Evolutionary conservation across 23 red algal species (phyloP), one percentile per base, ranked within the genome.

Genomic region (Chondrus crispus): DNA sequence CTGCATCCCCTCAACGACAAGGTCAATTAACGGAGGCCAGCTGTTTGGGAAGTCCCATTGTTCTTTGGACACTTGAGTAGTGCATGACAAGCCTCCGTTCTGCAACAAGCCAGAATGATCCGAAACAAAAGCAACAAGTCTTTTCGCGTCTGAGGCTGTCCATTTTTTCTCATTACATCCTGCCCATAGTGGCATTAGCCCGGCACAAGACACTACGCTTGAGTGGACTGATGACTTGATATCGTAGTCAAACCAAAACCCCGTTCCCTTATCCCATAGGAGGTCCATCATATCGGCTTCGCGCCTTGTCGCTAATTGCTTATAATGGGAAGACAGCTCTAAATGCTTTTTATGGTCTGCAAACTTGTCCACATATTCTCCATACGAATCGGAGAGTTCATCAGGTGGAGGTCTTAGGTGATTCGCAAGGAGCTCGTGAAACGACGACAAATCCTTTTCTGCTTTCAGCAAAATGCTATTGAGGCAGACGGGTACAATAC

Each of bases 1-100:
- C 10, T 80, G 12, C 39, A 98, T 52, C 8, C 45, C 85, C 29
- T 95, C 90, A 10, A 95, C 84, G 9, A 72, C 55, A 75, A 95
- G 32, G 45, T 95, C 85, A 57, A 93, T 53, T 38, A 98, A 74
- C 22, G 96, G 96, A 5, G 96, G 88, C 96, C 96, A 98, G 45
- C 86, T 91, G 80, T 98, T 98, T 18, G 96, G 96, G 36, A 80
- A 95, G 58, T 92, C 96, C 96, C 96, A 98, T 82, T 98, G 96
- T 50, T 85, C 96, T 22, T 74, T 69, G 43, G 82, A 84, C 40
- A 46, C 62, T 51, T 68, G 33, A 18, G 87, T 35, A 9, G 96
- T 98, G 26, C 81, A 81, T 3, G 84, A 47, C 7, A 98, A 62
- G 13, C 96, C 96, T 0, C 91, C 96, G 0, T 10, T 4, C 19